Percentiles rank a stretch among this genome's conserved stretches.
phyloP scores from a whole-genome alignment of 148 eudicot genomes.

The Chenopodium quinoa region DNA sequence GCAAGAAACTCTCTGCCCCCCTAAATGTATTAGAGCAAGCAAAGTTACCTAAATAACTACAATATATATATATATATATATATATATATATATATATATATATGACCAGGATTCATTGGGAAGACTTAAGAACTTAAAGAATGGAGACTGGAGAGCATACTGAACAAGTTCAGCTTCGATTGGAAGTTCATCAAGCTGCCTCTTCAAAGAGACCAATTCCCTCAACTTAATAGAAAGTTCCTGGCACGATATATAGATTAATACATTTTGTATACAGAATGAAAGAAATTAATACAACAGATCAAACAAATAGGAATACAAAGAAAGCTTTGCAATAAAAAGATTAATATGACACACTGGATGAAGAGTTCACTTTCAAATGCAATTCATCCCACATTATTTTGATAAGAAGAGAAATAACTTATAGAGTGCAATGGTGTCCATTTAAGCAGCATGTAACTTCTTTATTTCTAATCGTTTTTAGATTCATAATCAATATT shows the following conservation, averaged over 20 bases:
- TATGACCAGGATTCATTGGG: background rate
- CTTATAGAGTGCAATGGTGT: no score
- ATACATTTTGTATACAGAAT: background rate
- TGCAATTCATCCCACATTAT: no score
- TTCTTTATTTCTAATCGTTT: no score
- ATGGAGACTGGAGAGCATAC: conserved; percentile 35
- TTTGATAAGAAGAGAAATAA: no score
- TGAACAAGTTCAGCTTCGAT: conserved; percentile 60
- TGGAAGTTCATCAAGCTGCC: conserved; percentile 61
- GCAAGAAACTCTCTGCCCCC: background rate
- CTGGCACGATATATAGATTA: conserved; percentile 25
- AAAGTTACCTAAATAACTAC: background rate
- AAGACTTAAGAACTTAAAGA: conserved; percentile 17
- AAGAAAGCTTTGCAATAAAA: background rate
- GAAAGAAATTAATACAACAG: background rate
- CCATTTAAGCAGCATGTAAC: no score
- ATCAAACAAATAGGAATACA: background rate
- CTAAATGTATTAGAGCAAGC: background rate
- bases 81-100: no score
- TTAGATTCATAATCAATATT: no score
- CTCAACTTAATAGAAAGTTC: conserved; percentile 54
- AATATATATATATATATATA: background rate
- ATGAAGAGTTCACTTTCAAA: no score
- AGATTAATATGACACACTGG: background rate
- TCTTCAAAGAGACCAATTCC: conserved; percentile 45